Evolutionary conservation across 495 filamentous ascomycete species (phyloP).

Genomic region (Podospora pseudoanserina): DNA sequence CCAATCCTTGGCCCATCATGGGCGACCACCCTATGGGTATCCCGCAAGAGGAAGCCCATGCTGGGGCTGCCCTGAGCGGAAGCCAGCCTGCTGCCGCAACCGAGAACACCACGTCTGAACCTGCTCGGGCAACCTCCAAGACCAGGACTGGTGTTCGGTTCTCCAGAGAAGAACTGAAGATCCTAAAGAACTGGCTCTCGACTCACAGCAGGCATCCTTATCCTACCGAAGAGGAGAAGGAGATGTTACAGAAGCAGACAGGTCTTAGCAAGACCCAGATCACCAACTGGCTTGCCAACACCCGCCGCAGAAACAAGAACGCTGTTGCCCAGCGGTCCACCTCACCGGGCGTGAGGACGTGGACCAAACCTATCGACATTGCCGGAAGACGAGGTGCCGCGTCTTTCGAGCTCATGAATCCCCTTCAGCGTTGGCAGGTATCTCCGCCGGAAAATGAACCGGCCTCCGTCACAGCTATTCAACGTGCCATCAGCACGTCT

Average conservation of each 20-base stretch:
- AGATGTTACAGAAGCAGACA: constrained; percentile 64
- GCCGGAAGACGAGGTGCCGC: constrained; percentile 46
- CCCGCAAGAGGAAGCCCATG: constrained; percentile 46
- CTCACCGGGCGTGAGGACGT: constrained; percentile 52
- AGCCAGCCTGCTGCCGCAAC: constrained; percentile 30
- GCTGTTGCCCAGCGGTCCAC: constrained; percentile 52
- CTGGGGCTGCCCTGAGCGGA: constrained; percentile 31
- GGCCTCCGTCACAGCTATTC: constrained; percentile 74
- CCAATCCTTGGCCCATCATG: constrained; percentile 45
- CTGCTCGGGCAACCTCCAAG: constrained; percentile 34
- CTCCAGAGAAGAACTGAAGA: constrained; percentile 66
- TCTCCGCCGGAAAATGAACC: constrained; percentile 87
- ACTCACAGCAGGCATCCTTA: constrained; percentile 74
- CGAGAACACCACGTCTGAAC: constrained; percentile 27
- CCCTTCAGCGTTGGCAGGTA: constrained; percentile 79
- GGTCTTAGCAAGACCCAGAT: constrained; percentile 74
- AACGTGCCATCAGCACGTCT: constrained; percentile 64
- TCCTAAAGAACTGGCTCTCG: constrained; percentile 74
- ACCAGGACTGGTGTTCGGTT: constrained; percentile 59
- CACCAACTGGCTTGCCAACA: constrained; percentile 84
- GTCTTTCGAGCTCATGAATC: constrained; percentile 64
- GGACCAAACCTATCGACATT: constrained; percentile 65
- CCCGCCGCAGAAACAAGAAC: constrained; percentile 71
- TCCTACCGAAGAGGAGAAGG: constrained; percentile 76
- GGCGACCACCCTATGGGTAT: constrained; percentile 44